Evolutionary conservation across 208 protist species (phyloP), one percentile per base, ranked within the genome.

Genomic region (Strigomonas culicis): DNA sequence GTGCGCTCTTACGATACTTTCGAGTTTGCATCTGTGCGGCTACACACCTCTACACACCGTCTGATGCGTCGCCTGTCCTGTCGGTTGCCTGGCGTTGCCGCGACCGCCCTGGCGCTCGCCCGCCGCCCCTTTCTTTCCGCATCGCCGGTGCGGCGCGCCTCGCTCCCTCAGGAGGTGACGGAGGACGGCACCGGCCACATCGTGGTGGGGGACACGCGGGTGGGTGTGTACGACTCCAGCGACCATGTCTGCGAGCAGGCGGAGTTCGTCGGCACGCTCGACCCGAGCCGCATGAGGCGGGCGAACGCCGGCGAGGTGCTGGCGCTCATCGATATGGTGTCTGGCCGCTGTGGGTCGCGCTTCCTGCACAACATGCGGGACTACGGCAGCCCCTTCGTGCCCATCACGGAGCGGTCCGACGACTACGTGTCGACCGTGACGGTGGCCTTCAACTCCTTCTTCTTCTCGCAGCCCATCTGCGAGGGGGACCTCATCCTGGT

Each of bases 391-490:
- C 0, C 10, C 47, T 53, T 39, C 19, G 30, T 36, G 57, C 32
- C 41, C 28, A 43, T 68, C 24, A 8, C 2, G 30, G 41, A 39
- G 8, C 21, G 55, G 7, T 11, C 55, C 7, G 55, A 59, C 30
- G 50, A 49, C 31, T 41, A 41, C 25, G 46, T 70, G 4, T 57
- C 66, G 22, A 36, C 81, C 22, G 52, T 72, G 11, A 85, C 75
- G 4, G 60, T 85, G 22, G 43, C 75, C 19, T 73, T 85, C 50
- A 79, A 85, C 64, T 74, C 64, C 27, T 79, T 75, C 51, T 36
- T 75, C 47, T 79, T 85, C 34, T 25, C 32, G 0, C 50, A 64
- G 19, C 71, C 79, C 19, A 66, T 81, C 27, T 74, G 63, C 41
- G 44, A 67, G 15, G 79, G 79, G 1, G 79, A 85, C 47, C 58